Base-by-base conservation (phyloP, 2,329 filamentous ascomycete genomes). In the Penicillium sp. region DNA sequence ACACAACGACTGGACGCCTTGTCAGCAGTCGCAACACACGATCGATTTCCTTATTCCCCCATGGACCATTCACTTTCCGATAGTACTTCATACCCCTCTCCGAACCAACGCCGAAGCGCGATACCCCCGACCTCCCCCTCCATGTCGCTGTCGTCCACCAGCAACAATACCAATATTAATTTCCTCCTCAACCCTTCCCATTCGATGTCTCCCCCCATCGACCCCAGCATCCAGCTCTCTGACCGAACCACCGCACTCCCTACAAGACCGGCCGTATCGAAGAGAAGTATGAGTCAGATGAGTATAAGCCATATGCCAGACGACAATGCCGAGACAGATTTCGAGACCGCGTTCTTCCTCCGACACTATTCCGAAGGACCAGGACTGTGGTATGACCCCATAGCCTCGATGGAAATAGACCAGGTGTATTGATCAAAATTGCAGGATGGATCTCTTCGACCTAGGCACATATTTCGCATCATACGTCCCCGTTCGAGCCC, bases 331-430 rank as follows among this genome's bases (percentile, higher is more conserved):
- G 76, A 80, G 29, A 69, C 63, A 31, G 81, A 85, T 48, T 80
- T 83, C 57, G 83, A 86, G 61, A 76, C 82, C 53, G 79, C 82
- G n/a, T 86, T 82, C 60, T 73, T 86, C 1, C 71, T 86, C 46
- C 74, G 83, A 24, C 82, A 85, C 67, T 86, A 84, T 63, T 81
- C 82, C 3, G 83, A 86, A 67, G 79, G 78, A 0, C 78, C 83
- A 22, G 83, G 83, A 6, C 79, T 81, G 60, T 86, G 84, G 83
- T 79, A 66, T 63, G 75, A 57, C 40, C 29, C 36, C 21, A 4
- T 34, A 14, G 11, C 41, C 9, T 32, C 49, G 29, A 40, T 14
- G 32, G 11, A 11, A 5, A 13, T 21, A 18, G 21, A 43, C 27
- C 38, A 16, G 24, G n/a, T 14, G 22, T 63, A 53, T 65, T 45